Base-by-base conservation (phyloP, 768 basidiomycete species). In the Coprinopsis cinerea region DNA sequence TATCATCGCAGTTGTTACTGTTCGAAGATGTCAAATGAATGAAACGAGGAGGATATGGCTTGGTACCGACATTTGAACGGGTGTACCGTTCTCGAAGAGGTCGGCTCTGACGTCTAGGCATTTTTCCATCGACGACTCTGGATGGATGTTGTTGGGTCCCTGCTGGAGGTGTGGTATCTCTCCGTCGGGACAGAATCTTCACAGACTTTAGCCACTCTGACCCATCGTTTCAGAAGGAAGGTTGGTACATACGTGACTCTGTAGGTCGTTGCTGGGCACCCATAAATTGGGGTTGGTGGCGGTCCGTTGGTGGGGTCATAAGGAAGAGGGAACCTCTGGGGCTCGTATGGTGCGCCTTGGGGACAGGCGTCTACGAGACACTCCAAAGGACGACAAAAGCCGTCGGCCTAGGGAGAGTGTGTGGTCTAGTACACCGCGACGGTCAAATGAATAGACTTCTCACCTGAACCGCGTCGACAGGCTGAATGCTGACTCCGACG, bases 81-180 rank as follows among this genome's bases (percentile, higher is more conserved):
- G 65, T 1, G 66, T 67, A 13, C 66, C 68, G 47, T 69, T 59
- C 4, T 58, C 59, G 26, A 60, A 61, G 25, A 49, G 44, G 1
- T 55, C 63, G 6, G 61, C 67, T 24, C 64, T 60, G 34, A 69
- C 67, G 40, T 68, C 68, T 32, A 69, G 52, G 47, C 66, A 71
- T 51, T 68, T 66, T 22, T 51, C 45, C 4, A 36, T 47, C 43
- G 54, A 58, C 4, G 49, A 48, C 27, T 62, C 59, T 11, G 66
- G 65, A 55, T 70, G 67, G 26, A 69, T 34, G 9, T 34, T n/a
- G n/a, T n/a, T 9, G 9, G 30, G 30, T n/a, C 30, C 30, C 9
- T 9, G 30, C 30, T 34, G 30, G 30, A 9, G n/a, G 30, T 34
- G 25, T 1, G 64, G 62, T 53, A 65, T 58, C 2, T 45, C 23